phyloP scores from a whole-genome alignment of 1,284 basidiomycete species.

The Xanthoconium separans region DNA sequence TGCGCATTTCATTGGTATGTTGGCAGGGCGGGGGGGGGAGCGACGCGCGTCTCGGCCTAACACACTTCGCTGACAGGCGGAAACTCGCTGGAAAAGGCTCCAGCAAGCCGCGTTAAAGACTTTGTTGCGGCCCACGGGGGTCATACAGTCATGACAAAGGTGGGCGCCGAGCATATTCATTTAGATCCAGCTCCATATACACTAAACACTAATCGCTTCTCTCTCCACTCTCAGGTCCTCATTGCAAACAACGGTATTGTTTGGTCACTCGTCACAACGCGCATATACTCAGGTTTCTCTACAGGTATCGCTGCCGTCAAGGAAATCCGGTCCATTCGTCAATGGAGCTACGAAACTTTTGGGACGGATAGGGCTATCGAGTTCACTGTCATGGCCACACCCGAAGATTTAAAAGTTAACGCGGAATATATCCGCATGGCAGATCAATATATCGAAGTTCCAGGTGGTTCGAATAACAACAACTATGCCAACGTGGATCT shows the following conservation, averaged over 20 bases:
- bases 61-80: conserved; percentile 61
- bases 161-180: conserved; percentile 38
- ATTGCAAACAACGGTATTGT: conserved; percentile 91
- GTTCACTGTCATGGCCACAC: conserved; percentile 99
- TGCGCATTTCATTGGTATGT: conserved; percentile 81
- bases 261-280: conserved; percentile 1
- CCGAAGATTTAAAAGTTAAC: conserved; percentile 98
- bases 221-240: conserved; percentile 62
- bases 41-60: conserved; percentile 17
- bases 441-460: conserved; percentile 98
- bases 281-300: conserved; percentile 23
- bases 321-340: conserved; percentile 97
- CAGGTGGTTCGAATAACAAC: conserved; percentile 98
- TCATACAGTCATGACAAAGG: conserved; percentile 99
- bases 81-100: conserved; percentile 85
- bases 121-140: conserved; percentile 93
- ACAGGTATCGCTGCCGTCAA: conserved; percentile 98
- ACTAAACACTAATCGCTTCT: conserved; percentile 10
- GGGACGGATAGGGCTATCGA: conserved; percentile 95
- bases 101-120: conserved; percentile 79
- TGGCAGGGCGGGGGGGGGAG: conserved; percentile 13
- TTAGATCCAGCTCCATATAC: background rate
- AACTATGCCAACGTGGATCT: conserved; percentile 99
- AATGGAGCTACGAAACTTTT: conserved; percentile 99
- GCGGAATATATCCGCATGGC: conserved; percentile 99